These are phyloP conservation scores for Ambrosia hybrid DNA, from an alignment of 140 eudicot species.

Conservation along the genomic window DNA sequence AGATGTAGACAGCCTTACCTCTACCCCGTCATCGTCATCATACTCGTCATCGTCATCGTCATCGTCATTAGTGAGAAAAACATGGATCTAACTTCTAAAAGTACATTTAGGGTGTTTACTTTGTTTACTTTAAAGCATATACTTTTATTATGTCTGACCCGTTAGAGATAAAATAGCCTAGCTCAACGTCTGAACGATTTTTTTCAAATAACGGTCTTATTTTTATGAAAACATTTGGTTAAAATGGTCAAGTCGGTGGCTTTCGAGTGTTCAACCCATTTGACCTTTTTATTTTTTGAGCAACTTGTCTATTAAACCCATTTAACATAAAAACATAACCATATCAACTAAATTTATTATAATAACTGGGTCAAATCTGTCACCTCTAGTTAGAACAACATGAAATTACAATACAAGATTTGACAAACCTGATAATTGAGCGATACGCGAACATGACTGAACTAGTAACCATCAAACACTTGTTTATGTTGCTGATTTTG, in stretches of 20 bases:
- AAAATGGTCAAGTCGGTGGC: not conserved
- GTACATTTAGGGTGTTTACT: too few relatives aligned
- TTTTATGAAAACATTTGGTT: not conserved
- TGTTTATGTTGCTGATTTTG: conserved; percentile 65
- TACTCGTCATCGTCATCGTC: too few relatives aligned
- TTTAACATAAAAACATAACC: too few relatives aligned
- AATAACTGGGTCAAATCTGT: not conserved
- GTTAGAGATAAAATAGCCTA: too few relatives aligned
- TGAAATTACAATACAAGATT: not conserved
- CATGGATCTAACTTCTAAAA: too few relatives aligned
- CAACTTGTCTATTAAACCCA: too few relatives aligned
- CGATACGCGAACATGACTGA: not conserved
- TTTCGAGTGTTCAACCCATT: not conserved
- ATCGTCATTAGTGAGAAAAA: too few relatives aligned
- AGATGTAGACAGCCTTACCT: too few relatives aligned
- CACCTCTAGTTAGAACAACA: not conserved
- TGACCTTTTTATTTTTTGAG: not conserved
- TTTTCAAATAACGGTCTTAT: not conserved
- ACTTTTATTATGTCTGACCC: too few relatives aligned
- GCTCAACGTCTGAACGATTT: not conserved
- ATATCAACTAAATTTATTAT: not conserved
- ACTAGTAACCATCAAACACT: conserved; percentile 47
- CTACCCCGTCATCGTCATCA: too few relatives aligned
- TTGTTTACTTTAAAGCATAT: too few relatives aligned
- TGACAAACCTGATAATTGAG: conserved; percentile 28